Percentiles rank a stretch among this genome's conserved stretches.
Evolutionary conservation across 2,329 filamentous ascomycete species (phyloP).

Genomic region (Talaromyces sp.): DNA sequence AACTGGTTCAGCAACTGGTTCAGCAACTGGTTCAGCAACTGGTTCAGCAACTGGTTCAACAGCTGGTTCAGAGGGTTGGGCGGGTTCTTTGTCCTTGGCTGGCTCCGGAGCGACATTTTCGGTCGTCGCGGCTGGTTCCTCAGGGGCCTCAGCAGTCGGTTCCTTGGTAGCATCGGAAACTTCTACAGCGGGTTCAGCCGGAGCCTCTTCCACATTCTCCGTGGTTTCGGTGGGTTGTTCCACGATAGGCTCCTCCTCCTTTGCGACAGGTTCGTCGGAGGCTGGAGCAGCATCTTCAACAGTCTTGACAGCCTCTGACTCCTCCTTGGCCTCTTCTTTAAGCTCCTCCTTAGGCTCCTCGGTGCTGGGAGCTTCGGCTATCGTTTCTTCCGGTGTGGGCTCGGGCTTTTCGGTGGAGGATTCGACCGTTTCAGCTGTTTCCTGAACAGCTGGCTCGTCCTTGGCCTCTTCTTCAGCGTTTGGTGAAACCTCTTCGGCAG

Average conservation of each 20-base stretch:
- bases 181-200: not conserved
- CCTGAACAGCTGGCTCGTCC: not conserved
- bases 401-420: not conserved
- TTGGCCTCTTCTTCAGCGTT: not conserved
- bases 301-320: constrained; percentile 11
- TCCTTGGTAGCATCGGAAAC: not conserved
- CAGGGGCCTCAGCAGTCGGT: not conserved
- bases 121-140: not conserved
- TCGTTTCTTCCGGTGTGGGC: not conserved
- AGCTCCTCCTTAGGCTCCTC: not conserved
- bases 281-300: not conserved
- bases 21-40: not conserved
- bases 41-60: not conserved
- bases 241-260: not conserved
- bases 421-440: constrained; percentile 2
- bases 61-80: not conserved
- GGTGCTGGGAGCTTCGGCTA: not conserved
- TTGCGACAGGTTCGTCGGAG: constrained; percentile 1
- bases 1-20: not conserved
- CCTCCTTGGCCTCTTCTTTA: constrained; percentile 5
- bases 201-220: not conserved
- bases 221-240: not conserved
- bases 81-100: not conserved
- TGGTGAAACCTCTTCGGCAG: not conserved
- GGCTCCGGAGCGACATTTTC: not conserved